Conservation (phyloP, 257 asterid genomes). For the Linaria vulgaris region DNA sequence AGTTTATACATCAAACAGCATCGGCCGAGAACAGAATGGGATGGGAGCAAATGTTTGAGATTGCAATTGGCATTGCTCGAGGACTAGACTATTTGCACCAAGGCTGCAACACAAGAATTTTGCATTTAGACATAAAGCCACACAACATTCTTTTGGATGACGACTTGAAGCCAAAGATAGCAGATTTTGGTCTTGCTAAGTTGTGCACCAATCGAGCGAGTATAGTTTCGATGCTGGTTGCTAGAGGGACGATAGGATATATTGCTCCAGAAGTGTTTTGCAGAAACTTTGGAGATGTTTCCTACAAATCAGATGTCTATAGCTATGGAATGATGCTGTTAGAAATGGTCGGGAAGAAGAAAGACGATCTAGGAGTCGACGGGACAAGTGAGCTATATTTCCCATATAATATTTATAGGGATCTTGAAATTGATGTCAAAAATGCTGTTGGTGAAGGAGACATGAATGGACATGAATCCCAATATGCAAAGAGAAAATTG, state of each 20-base stretch:
- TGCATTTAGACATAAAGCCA: too few relatives aligned
- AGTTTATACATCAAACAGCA: conserved; percentile 20
- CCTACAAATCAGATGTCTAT: conserved; percentile 7
- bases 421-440: not conserved
- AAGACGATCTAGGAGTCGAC: not conserved
- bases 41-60: conserved; percentile 17
- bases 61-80: conserved; percentile 37
- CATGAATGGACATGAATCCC: not conserved
- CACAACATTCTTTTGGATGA: not conserved
- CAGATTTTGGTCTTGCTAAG: conserved; percentile 11
- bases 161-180: not conserved
- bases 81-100: conserved; percentile 43
- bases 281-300: conserved; percentile 6
- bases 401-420: conserved; percentile 1
- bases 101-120: conserved; percentile 23
- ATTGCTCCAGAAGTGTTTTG: conserved; percentile 11
- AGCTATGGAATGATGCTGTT: conserved; percentile 5
- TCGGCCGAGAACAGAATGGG: conserved; percentile 1
- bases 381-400: not conserved
- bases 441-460: too few relatives aligned
- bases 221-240: conserved; percentile 1
- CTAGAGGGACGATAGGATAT: conserved; percentile 1
- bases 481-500: not conserved
- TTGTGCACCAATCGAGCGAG: conserved; percentile 9
- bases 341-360: conserved; percentile 7